Conservation (phyloP, 176 grass and related monocot genomes). For the Musa troglodytarum region DNA sequence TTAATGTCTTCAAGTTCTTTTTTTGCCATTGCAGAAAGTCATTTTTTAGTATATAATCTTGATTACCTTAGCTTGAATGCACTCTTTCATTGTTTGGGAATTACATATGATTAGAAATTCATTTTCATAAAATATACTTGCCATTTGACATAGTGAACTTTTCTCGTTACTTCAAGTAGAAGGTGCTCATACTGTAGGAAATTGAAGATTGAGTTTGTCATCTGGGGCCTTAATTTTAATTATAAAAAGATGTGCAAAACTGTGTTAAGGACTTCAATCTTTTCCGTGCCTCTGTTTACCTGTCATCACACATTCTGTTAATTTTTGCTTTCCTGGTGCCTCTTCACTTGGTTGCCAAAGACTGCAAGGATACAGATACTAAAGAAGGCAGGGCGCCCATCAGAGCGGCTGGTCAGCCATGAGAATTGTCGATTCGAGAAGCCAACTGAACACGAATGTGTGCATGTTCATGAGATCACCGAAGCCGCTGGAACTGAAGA, state of each 20-base stretch:
- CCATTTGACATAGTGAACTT: too few species aligned
- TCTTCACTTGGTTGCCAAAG: conserved; percentile 24
- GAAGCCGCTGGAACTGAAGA: conserved; percentile 63
- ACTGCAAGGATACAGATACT: conserved; percentile 73
- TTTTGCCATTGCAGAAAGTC: too few species aligned
- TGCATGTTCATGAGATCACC: conserved; percentile 67
- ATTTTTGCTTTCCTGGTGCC: background rate
- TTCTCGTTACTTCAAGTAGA: too few species aligned
- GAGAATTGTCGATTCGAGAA: conserved; percentile 42
- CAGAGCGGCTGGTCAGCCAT: conserved; percentile 59
- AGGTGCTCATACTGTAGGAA: too few species aligned
- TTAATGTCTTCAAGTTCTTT: too few species aligned
- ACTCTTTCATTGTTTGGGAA: too few species aligned
- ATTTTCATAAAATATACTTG: background rate
- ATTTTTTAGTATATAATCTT: too few species aligned
- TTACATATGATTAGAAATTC: background rate
- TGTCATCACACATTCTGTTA: background rate
- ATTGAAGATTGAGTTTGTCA: too few species aligned
- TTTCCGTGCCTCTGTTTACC: background rate
- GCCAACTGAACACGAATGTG: conserved; percentile 49
- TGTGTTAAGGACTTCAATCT: background rate
- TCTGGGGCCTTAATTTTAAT: too few species aligned
- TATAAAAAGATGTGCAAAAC: too few species aligned
- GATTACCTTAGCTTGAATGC: too few species aligned
- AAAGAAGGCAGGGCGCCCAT: conserved; percentile 75